Base-by-base conservation (phyloP, 192 early-diverging fungal species). In the Backusella sp. region DNA sequence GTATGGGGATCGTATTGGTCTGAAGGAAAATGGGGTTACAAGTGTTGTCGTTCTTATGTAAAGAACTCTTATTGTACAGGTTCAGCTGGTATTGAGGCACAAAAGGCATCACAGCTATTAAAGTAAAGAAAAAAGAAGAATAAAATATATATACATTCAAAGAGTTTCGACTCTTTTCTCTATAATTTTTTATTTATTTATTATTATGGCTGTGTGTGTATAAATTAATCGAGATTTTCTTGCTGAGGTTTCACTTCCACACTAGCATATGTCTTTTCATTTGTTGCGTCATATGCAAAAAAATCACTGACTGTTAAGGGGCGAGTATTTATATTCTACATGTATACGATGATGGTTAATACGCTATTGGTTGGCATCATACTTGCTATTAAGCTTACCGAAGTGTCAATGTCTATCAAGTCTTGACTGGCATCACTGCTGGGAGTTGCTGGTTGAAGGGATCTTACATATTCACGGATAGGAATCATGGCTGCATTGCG, bases 1-100 rank as follows among this genome's bases (percentile, higher is more conserved):
- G 90, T 98, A 21, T 99, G 94, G 95, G 98, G 98, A 1, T 97
- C 95, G 30, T 99, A 89, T 80, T 99, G 98, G 98, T 85, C 88
- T 34, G 93, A 96, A 78, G 96, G 96, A 9, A 86, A 91, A 53
- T 99, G 97, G 98, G 98, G 98, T 26, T 99, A 97, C 85, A 87
- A 88, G 46, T 99, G 98, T 79, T 99, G 98, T 82, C 92, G 90
- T 52, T 90, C 92, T 41, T 89, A 92, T 65, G 76, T 90, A 42
- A 85, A 90, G 66, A 95, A 92, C 73, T 89, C 96, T 17, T 99
- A 98, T 82, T 99, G 98, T 77, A 96, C 94, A 21, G 92, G 94
- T n/a, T 74, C 80, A 14, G 90, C 90, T 32, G 91, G 92, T 15
- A 93, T 93, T 62, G 94, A 93, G 32, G 93, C 93, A 23, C 85